Percentiles rank a stretch among this genome's conserved stretches.
phyloP scores from a whole-genome alignment of 2,329 filamentous ascomycete genomes.

The Xylaria sp. region DNA sequence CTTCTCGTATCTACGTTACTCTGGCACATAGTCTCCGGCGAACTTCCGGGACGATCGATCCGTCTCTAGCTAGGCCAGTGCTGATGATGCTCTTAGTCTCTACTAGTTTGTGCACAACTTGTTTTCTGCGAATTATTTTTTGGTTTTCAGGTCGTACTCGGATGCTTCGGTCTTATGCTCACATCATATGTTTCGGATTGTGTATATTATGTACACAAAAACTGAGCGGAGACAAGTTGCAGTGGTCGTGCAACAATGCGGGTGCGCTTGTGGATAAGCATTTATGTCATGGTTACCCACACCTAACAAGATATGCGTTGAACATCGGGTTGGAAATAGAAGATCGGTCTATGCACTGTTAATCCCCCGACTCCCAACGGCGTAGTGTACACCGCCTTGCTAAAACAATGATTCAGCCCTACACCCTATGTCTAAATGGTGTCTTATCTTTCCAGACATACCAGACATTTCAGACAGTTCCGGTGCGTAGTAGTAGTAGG shows the following conservation, averaged over 20 bases:
- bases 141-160: neutral
- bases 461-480: neutral
- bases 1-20: neutral
- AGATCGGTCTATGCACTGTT: neutral
- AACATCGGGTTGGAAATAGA: neutral
- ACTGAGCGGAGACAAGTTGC: neutral
- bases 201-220: neutral
- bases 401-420: slow-evolving; percentile 25
- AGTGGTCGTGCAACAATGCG: neutral
- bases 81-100: neutral
- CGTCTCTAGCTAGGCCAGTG: neutral
- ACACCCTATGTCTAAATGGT: neutral
- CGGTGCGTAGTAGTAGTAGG: neutral
- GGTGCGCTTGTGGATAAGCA: neutral
- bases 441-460: slow-evolving; percentile 7
- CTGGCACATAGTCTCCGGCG: slow-evolving; percentile 4
- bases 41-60: slow-evolving; percentile 1
- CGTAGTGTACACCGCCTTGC: slow-evolving; percentile 1
- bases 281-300: neutral
- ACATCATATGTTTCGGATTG: neutral
- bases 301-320: neutral
- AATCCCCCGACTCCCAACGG: neutral
- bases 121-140: neutral
- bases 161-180: slow-evolving; percentile 5
- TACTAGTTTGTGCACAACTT: neutral